phyloP scores from a whole-genome alignment of 768 basidiomycete species.

The Termitomyces sp. region DNA sequence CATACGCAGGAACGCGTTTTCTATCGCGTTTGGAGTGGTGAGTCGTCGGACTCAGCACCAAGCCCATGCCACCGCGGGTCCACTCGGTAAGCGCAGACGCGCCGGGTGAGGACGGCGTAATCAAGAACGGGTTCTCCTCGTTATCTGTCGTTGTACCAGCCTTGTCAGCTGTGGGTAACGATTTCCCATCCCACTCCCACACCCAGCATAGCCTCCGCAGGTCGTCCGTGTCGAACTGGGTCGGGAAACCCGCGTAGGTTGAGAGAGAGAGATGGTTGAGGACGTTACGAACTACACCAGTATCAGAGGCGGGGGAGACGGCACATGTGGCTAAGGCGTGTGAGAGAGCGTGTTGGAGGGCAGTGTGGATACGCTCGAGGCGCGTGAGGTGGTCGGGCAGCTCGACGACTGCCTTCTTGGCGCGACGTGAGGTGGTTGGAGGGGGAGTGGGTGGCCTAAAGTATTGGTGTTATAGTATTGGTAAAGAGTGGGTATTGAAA shows the following conservation, averaged over 20 bases:
- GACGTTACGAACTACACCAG: conserved; percentile 73
- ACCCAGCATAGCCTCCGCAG: conserved; percentile 79
- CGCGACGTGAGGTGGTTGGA: conserved; percentile 38
- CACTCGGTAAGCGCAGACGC: conserved; percentile 48
- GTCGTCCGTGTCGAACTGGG: conserved; percentile 66
- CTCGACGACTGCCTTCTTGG: conserved; percentile 15
- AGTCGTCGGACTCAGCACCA: conserved; percentile 68
- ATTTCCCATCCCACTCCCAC: conserved; percentile 80
- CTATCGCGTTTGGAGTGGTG: conserved; percentile 66
- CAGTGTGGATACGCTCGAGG: conserved; percentile 60
- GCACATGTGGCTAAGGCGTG: conserved; percentile 84
- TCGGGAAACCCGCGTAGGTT: conserved; percentile 64
- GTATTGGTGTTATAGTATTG: conserved; percentile 2
- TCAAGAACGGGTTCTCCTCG: conserved; percentile 74
- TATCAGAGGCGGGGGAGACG: conserved; percentile 71
- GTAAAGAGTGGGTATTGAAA: background rate
- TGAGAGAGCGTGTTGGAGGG: conserved; percentile 78
- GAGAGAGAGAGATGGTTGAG: conserved; percentile 72
- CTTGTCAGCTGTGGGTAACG: conserved; percentile 26
- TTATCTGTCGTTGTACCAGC: conserved; percentile 27
- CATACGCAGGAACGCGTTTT: conserved; percentile 75
- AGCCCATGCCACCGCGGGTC: conserved; percentile 78
- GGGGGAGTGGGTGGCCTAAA: conserved; percentile 60
- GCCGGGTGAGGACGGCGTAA: conserved; percentile 25
- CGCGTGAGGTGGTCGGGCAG: conserved; percentile 61